Base-by-base conservation (phyloP, 164 flowering plant species). In the Magnolia kwangsiensis region DNA sequence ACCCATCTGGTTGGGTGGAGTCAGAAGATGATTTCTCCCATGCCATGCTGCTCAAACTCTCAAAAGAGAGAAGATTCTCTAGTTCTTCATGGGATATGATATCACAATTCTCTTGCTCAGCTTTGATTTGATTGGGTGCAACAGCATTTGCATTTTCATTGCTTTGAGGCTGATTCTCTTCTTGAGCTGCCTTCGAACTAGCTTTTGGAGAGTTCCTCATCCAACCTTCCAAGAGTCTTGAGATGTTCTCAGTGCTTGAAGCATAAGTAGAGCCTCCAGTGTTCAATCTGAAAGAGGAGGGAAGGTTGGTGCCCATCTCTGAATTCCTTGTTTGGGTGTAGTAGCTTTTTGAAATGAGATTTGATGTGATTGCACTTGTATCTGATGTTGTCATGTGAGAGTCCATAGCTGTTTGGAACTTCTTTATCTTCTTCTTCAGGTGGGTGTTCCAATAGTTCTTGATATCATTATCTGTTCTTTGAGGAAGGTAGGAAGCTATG, bases 381-480 rank as follows among this genome's bases (percentile, higher is more conserved):
- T 79, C 80, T 4, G 21, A 18, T 18, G 24, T n/a, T 2, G 24
- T n/a, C 31, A 37, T 24, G 31, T 68, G 29, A 45, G 72, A 81
- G 13, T 88, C 86, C 50, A 79, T 63, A 63, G 81, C 78, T 63
- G 91, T 74, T 70, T 89, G 90, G 63, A 86, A 81, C 79, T 87
- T 92, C 80, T 87, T 92, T 31, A 94, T 85, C 86, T 92, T 92
- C 87, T 94, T 94, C 89, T 94, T 94, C 75, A 94, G 78, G 70
- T 94, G 97, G 61, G 98, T 94, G 86, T 94, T 94, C 98, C 98
- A 94, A 76, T 94, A 94, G 82, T 94, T 94, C 85, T 94, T 94
- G 74, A 92, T 92, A 72, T 92, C 98, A 76, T 94, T 94, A 16
- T 94, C 98, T 72, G 98, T 94, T 81, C 98, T 89, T 58, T 94